phyloP scores from a whole-genome alignment of 2,329 filamentous ascomycete genomes.

The Cucurbitaria berberidis region DNA sequence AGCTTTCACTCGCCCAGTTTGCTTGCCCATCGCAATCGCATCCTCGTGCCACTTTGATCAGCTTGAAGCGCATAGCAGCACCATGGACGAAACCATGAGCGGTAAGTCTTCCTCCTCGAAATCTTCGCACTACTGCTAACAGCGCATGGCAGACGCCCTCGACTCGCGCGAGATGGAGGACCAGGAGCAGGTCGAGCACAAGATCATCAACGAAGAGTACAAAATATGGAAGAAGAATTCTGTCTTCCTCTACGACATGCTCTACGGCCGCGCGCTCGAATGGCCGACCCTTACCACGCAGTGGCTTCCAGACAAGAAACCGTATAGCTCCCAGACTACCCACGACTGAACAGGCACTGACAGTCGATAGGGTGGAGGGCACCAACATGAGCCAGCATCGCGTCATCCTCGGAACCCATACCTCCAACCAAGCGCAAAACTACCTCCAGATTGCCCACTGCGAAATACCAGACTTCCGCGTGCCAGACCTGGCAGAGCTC shows the following conservation, averaged over 20 bases:
- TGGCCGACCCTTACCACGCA: conserved; percentile 98
- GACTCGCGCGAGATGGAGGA: conserved; percentile 64
- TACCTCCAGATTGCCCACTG: conserved; percentile 95
- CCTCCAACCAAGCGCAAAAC: conserved; percentile 82
- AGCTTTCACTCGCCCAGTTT: not conserved
- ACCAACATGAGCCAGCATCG: conserved; percentile 89
- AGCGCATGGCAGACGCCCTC: conserved; percentile 48
- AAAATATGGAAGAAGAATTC: conserved; percentile 99
- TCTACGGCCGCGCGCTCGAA: conserved; percentile 89
- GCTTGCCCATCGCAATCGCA: not conserved
- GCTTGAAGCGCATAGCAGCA: not conserved
- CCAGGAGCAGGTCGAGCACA: conserved; percentile 75
- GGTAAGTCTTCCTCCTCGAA: conserved; percentile 29
- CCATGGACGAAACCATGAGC: conserved; percentile 50
- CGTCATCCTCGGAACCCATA: conserved; percentile 92
- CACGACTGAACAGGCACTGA: conserved; percentile 46
- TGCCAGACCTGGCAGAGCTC: conserved; percentile 80
- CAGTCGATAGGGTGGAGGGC: conserved; percentile 60
- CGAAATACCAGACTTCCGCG: conserved; percentile 81
- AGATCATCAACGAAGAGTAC: conserved; percentile 98
- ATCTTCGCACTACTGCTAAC: conserved; percentile 4
- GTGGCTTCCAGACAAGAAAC: conserved; percentile 83
- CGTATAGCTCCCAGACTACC: conserved; percentile 14
- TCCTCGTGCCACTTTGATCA: not conserved
- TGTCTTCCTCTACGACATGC: conserved; percentile 97